phyloP scores from a whole-genome alignment of 768 basidiomycete genomes.

The Agaricus bisporus region DNA sequence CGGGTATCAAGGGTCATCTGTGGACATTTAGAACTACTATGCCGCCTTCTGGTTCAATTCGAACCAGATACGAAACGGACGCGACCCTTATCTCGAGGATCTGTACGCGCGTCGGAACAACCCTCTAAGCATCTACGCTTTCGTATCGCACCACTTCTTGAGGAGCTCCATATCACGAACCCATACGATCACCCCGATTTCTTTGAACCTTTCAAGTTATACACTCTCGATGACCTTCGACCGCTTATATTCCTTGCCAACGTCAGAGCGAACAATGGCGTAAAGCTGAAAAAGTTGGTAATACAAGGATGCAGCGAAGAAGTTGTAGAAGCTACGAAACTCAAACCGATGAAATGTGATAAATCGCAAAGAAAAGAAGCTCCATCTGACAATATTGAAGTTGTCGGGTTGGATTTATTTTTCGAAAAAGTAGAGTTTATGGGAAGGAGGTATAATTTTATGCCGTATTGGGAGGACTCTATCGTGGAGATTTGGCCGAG shows the following conservation, averaged over 20 bases:
- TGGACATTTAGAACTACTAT: neutral
- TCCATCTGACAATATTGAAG: neutral
- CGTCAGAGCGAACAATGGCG: slow-evolving; percentile 7
- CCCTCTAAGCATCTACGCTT: neutral
- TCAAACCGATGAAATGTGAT: neutral
- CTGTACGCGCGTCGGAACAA: neutral
- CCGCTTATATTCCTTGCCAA: slow-evolving; percentile 4
- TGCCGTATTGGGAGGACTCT: slow-evolving; percentile 7
- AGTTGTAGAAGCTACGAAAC: neutral
- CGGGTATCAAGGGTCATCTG: slow-evolving; percentile 6
- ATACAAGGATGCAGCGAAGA: slow-evolving; percentile 1
- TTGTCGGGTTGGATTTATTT: neutral
- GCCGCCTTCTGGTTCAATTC: slow-evolving; percentile 1
- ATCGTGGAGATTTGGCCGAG: slow-evolving; percentile 7
- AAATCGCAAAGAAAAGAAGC: no score
- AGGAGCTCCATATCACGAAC: slow-evolving; percentile 2
- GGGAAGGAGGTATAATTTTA: neutral
- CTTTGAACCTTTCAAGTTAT: neutral
- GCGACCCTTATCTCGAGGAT: neutral
- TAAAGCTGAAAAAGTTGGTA: slow-evolving; percentile 5
- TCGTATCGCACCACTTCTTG: slow-evolving; percentile 6
- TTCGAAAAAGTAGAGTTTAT: neutral
- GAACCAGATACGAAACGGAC: neutral
- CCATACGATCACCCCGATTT: slow-evolving; percentile 3
- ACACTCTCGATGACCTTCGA: neutral